Percentiles rank a stretch among this genome's conserved stretches.
Conservation (phyloP, 768 basidiomycete species). For the Hortiboletus flavorubellus region DNA sequence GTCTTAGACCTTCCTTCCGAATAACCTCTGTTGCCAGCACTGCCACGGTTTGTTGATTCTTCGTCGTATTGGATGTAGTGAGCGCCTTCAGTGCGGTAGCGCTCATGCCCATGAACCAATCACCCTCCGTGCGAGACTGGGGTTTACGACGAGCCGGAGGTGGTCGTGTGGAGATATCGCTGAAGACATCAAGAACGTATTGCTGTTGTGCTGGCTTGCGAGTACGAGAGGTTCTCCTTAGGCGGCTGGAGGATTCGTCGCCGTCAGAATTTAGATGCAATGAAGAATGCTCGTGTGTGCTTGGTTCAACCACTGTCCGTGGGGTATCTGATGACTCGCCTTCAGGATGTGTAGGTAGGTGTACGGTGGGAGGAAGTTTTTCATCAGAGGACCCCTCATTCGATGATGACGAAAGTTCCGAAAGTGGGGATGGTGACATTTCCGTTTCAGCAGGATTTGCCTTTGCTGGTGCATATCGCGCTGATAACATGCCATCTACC, state of each 20-base stretch:
- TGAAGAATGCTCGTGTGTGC: conserved; percentile 3
- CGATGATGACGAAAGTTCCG: conserved; percentile 24
- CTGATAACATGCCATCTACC: conserved; percentile 35
- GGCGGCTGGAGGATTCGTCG: conserved; percentile 10
- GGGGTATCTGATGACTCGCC: neutral
- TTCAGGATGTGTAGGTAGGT: neutral
- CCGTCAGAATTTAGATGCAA: conserved; percentile 10
- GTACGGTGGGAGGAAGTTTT: neutral
- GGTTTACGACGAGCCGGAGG: conserved; percentile 44
- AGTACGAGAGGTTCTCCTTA: conserved; percentile 50
- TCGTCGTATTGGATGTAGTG: conserved; percentile 67
- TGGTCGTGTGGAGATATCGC: conserved; percentile 26
- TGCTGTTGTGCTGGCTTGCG: conserved; percentile 41
- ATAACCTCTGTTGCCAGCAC: conserved; percentile 69
- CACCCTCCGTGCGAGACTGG: conserved; percentile 33
- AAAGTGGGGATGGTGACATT: conserved; percentile 15
- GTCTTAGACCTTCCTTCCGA: conserved; percentile 63
- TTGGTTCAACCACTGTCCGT: conserved; percentile 7
- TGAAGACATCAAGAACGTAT: conserved; percentile 39
- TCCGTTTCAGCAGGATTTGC: conserved; percentile 8
- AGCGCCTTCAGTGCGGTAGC: conserved; percentile 65
- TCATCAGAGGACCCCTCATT: conserved; percentile 14
- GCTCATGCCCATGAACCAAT: conserved; percentile 62
- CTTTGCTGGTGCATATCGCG: conserved; percentile 23
- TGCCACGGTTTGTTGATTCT: conserved; percentile 64